phyloP scores from a whole-genome alignment of 2,329 filamentous ascomycete genomes.

The Cladophialophora psammophila region DNA sequence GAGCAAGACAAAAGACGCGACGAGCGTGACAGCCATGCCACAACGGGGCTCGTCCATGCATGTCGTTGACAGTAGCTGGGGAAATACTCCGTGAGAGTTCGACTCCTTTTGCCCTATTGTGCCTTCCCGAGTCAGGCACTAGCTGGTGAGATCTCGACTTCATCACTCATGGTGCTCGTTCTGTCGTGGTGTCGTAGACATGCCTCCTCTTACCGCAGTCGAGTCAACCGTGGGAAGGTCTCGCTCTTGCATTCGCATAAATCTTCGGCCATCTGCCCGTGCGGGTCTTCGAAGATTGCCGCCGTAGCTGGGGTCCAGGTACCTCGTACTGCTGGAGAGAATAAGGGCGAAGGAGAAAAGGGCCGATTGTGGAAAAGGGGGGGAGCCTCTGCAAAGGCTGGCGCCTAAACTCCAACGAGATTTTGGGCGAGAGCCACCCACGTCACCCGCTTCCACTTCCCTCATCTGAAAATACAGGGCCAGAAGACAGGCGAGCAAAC shows the following conservation, averaged over 20 bases:
- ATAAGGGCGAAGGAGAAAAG: constrained; percentile 11
- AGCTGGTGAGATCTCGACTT: background rate
- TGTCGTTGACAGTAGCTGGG: constrained; percentile 21
- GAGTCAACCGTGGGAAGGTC: background rate
- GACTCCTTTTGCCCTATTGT: constrained; percentile 8
- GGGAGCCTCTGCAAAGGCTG: too few relatives aligned
- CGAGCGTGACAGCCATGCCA: background rate
- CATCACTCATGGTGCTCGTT: background rate
- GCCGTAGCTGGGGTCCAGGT: background rate
- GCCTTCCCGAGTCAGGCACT: constrained; percentile 5
- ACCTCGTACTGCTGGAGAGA: background rate
- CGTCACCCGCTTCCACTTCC: background rate
- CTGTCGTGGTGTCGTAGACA: background rate
- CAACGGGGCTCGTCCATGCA: background rate
- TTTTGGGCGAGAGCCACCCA: constrained; percentile 7
- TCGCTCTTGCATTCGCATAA: constrained; percentile 3
- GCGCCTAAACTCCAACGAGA: background rate
- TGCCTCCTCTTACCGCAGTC: background rate
- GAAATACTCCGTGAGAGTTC: constrained; percentile 3
- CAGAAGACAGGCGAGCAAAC: background rate
- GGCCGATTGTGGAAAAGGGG: constrained; percentile 14
- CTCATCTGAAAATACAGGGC: background rate
- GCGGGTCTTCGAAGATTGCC: background rate
- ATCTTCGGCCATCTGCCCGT: constrained; percentile 5
- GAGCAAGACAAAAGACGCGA: constrained; percentile 10